These are phyloP conservation scores for Termitomyces sp. DNA, from an alignment of 768 basidiomycete species.

Conservation along the genomic window DNA sequence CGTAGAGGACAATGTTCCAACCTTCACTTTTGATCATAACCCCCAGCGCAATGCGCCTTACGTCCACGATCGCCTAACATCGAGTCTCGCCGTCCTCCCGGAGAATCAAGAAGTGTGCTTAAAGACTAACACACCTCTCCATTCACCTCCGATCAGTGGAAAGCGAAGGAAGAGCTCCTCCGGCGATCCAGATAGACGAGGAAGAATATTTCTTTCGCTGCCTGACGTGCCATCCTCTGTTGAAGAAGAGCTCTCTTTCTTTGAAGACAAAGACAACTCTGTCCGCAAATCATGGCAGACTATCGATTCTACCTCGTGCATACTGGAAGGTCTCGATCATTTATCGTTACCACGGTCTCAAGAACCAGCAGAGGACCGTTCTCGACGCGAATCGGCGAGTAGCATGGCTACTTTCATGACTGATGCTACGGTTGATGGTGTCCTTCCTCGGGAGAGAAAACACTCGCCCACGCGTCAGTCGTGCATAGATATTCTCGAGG, in stretches of 20 bases:
- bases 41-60: conserved; percentile 23
- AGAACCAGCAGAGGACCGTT: conserved; percentile 19
- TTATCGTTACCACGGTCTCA: conserved; percentile 28
- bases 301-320: conserved; percentile 29
- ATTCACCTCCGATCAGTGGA: conserved; percentile 3
- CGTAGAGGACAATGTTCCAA: conserved; percentile 30
- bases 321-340: conserved; percentile 32
- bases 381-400: conserved; percentile 37
- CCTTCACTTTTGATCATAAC: conserved; percentile 38
- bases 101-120: conserved; percentile 39
- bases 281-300: conserved; percentile 44
- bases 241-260: background rate
- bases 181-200: conserved; percentile 8
- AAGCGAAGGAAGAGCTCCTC: conserved; percentile 9
- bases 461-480: background rate
- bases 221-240: conserved; percentile 8
- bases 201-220: conserved; percentile 11
- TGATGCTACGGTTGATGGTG: conserved; percentile 50
- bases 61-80: conserved; percentile 20
- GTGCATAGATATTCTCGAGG: conserved; percentile 36
- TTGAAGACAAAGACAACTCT: conserved; percentile 3
- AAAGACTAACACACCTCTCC: conserved; percentile 5
- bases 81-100: conserved; percentile 42
- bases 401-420: conserved; percentile 56
- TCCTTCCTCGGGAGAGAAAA: conserved; percentile 34